Evolutionary conservation across 176 grass and related monocot genomes (phyloP), one percentile per base, ranked within the genome.

Genomic region (Hordeum marinum): DNA sequence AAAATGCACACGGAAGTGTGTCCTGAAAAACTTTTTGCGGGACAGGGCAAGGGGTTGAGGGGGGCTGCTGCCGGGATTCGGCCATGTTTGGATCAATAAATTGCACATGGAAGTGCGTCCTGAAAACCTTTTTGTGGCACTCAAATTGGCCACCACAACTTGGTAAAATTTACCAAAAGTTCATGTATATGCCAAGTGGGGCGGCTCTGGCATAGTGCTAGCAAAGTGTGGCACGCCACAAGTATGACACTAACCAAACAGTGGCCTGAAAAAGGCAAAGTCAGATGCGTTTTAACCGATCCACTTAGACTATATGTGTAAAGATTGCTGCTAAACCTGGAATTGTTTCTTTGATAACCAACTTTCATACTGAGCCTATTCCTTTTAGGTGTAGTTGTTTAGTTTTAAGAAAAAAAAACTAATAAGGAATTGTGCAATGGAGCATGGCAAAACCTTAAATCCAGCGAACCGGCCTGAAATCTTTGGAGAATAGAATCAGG

Each of bases 401-500:
- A 15, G 11, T 35, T 77, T 73, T 52, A 48, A 27, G 2, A 75
- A 52, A 14, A 71, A 7, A 63, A 62, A 43, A 9, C 7, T 11
- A 20, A 35, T 42, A 42, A 41, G 13, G 13, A 63, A 42, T 7
- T 40, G 23, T 41, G n/a, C 18, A 62, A 41, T 1, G 34, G 57
- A 77, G 43, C 39, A 48, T 75, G 43, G 26, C 80, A 69, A 69
- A 63, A 89, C 88, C 77, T 89, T 68, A 89, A 60, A 8, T 68
- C 35, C 11, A 89, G 75, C 11, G 21, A 10, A 32, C 88, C 83
- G 6, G 73, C 55, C 15, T 89, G 46, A 43, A 35, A 73, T 85
- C 73, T 68, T 58, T 69, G 48, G 58, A 55, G 48, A 66, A 89
- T 68, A 43, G 39, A 34, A 36, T 43, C 39, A 40, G 83, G 25